A percentile compares a stretch with the other conserved stretches of the same genome.
Evolutionary conservation across 257 asterid species (phyloP).

Genomic region (Solanum corneliomulleri): DNA sequence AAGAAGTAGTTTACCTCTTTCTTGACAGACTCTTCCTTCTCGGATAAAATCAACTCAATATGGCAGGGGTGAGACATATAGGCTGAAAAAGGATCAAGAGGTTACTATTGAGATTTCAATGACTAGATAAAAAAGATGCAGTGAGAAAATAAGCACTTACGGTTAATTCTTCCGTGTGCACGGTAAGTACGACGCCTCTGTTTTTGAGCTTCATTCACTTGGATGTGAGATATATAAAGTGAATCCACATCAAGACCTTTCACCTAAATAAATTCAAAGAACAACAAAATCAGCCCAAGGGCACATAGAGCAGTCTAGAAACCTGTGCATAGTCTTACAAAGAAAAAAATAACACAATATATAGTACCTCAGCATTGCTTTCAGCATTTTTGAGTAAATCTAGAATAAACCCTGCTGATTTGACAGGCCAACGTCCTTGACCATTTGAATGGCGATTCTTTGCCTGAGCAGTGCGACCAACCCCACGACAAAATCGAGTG

Average conservation of each 20-base stretch:
- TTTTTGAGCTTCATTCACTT: constrained; percentile 64
- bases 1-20: constrained; percentile 32
- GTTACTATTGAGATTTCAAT: not conserved
- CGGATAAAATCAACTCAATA: constrained; percentile 53
- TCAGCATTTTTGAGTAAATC: constrained; percentile 71
- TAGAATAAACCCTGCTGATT: constrained; percentile 54
- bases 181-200: constrained; percentile 76
- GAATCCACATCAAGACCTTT: constrained; percentile 75
- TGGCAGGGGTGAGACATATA: constrained; percentile 79
- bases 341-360: not conserved
- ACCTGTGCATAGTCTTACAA: not conserved
- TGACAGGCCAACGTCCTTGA: constrained; percentile 76
- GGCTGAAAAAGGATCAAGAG: constrained; percentile 3
- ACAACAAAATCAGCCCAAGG: not conserved
- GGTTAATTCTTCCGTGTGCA: constrained; percentile 71
- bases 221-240: constrained; percentile 60
- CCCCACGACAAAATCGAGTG: constrained; percentile 67
- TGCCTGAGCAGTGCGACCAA: constrained; percentile 69
- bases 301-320: not conserved
- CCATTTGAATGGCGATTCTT: constrained; percentile 67
- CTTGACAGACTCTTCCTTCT: constrained; percentile 60
- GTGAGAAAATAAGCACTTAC: constrained; percentile 15
- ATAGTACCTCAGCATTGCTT: constrained; percentile 56
- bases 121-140: not conserved
- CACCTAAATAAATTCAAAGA: constrained; percentile 20